Percentiles rank a stretch among this genome's conserved stretches.
Conservation (phyloP, 305 asterid genomes). For the Rubia balearica region DNA sequence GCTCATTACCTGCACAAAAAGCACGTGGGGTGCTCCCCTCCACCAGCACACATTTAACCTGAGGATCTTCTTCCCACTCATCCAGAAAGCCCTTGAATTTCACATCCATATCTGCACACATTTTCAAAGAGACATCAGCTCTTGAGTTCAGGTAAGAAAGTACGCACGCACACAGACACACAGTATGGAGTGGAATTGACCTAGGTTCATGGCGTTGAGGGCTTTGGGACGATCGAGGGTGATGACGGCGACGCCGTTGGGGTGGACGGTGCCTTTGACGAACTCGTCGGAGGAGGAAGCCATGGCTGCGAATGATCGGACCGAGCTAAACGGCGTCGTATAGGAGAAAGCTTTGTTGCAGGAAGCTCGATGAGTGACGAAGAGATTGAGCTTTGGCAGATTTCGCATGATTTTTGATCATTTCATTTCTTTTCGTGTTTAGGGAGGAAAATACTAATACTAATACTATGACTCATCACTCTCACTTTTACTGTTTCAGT, state of each 20-base stretch:
- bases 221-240: constrained; percentile 98
- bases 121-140: constrained; percentile 15
- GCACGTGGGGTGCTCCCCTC: constrained; percentile 87
- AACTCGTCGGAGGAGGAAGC: constrained; percentile 43
- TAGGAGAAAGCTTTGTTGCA: constrained; percentile 5
- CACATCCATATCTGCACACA: constrained; percentile 74
- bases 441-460: too few species aligned
- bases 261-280: constrained; percentile 67
- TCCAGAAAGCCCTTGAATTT: constrained; percentile 71
- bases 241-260: constrained; percentile 74
- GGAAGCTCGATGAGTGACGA: constrained; percentile 1
- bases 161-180: neutral
- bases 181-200: constrained; percentile 19
- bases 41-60: constrained; percentile 82
- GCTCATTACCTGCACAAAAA: constrained; percentile 75
- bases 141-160: too few species aligned
- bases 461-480: neutral
- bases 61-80: constrained; percentile 86
- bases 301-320: constrained; percentile 20
- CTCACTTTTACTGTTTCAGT: neutral
- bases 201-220: constrained; percentile 90
- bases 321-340: constrained; percentile 13
- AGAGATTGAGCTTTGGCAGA: constrained; percentile 14
- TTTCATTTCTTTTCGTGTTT: neutral
- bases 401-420: constrained; percentile 15